phyloP scores from a whole-genome alignment of 345 rosid species.

The Bruguiera parviflora region DNA sequence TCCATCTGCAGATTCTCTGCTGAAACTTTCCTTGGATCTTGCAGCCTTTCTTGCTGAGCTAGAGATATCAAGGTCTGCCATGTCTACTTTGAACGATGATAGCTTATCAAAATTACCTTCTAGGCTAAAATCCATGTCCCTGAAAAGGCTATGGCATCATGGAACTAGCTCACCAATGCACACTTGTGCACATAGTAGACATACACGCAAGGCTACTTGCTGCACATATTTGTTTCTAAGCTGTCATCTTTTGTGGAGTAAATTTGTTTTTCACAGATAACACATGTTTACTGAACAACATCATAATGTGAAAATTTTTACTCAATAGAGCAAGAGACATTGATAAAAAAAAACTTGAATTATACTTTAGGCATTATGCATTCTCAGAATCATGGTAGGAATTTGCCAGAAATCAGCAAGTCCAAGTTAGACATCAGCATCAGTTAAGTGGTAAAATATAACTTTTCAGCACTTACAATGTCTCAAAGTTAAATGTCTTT shows the following conservation, averaged over 20 bases:
- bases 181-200: background rate
- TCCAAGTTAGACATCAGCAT: background rate
- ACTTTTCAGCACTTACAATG: slow-evolving; percentile 56
- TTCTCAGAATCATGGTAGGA: too few relatives aligned
- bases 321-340: background rate
- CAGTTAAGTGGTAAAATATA: background rate
- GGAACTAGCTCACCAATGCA: background rate
- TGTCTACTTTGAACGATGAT: slow-evolving; percentile 68
- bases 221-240: background rate
- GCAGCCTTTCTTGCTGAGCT: slow-evolving; percentile 44
- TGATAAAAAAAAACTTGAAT: background rate
- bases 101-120: slow-evolving; percentile 70
- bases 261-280: background rate
- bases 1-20: slow-evolving; percentile 40
- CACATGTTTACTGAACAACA: background rate
- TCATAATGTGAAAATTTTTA: background rate
- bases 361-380: background rate
- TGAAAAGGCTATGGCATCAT: slow-evolving; percentile 21
- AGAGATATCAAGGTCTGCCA: slow-evolving; percentile 81
- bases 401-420: background rate
- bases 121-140: slow-evolving; percentile 79
- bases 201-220: background rate
- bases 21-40: slow-evolving; percentile 50
- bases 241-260: background rate
- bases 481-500: slow-evolving; percentile 61